Evolutionary conservation across 768 basidiomycete species (phyloP), one percentile per base, ranked within the genome.

Genomic region (Lentinula guzmanii): DNA sequence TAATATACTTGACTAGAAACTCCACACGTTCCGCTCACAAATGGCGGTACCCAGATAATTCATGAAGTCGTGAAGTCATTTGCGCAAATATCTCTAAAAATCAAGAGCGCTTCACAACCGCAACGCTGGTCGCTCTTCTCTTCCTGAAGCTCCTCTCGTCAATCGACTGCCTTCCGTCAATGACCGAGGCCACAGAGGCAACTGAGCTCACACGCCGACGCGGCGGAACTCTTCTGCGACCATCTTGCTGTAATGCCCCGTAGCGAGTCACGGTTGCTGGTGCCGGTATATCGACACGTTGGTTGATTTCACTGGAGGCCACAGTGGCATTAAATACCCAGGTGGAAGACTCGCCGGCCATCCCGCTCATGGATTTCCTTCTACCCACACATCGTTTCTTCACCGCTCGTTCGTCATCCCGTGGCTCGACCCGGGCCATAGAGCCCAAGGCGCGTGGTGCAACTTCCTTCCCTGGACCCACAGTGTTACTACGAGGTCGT

Each of bases 311-410:
- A 7, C 71, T 65, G 9, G 76, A 77, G 31, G 84, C 79, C 42
- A 80, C 70, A 3, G 77, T 76, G n/a, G 82, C 77, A 51, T 79
- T 76, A 65, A 84, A 85, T 4, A 82, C 73, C 83, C 84, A 85
- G 8, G 64, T 66, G 5, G 67, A 6, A 63, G 66, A 31, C 41
- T 52, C 70, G 70, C 59, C 73, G 42, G 10, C 74, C 77, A 34
- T 66, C 72, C 46, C 46, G 46, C 9, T 48, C 61, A 76, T 58
- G 9, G 81, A 83, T 67, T 77, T 81, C 57, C 82, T 75, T 59
- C 82, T 70, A 7, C 82, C 79, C 9, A 84, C 74, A 52, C 83
- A 85, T 41, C 84, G 76, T 66, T 83, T 84, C 75, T 86, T 85
- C 67, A 83, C 64, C 2, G 71, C 79, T 54, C 79, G 74, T 31